phyloP scores from a whole-genome alignment of 352 stramenopile genomes.

The Phytopythium ostracodes region DNA sequence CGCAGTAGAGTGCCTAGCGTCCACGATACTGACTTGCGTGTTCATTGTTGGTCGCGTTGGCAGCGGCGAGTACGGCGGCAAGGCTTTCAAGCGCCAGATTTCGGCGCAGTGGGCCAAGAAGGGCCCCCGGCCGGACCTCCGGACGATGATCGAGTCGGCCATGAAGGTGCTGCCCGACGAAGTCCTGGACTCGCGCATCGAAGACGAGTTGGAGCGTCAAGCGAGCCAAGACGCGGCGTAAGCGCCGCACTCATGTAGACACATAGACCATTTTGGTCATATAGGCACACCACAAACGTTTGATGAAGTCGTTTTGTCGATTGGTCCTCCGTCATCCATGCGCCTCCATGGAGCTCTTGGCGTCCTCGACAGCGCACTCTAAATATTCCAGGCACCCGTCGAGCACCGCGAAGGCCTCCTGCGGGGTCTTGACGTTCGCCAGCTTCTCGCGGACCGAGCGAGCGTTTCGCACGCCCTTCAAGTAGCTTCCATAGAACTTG shows the following conservation, averaged over 20 bases:
- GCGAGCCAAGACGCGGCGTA: constrained; percentile 12
- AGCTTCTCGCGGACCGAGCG: constrained; percentile 65
- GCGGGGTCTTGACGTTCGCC: constrained; percentile 27
- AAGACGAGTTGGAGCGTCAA: constrained; percentile 45
- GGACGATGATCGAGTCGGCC: constrained; percentile 70
- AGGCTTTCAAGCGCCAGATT: constrained; percentile 80
- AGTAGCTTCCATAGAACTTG: constrained; percentile 75
- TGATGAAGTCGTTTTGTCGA: too few relatives aligned
- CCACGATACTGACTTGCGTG: not conserved
- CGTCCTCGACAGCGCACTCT: not conserved
- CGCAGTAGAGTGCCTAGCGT: too few relatives aligned
- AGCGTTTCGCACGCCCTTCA: constrained; percentile 70
- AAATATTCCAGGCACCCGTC: constrained; percentile 46
- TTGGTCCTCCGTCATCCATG: not conserved
- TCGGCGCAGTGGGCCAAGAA: constrained; percentile 64
- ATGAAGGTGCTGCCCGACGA: constrained; percentile 65
- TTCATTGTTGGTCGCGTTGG: not conserved
- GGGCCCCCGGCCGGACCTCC: constrained; percentile 53
- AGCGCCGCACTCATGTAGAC: not conserved
- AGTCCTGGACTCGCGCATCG: constrained; percentile 62
- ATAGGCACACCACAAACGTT: too few relatives aligned
- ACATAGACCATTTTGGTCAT: not conserved
- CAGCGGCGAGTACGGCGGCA: constrained; percentile 72
- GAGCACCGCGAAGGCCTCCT: constrained; percentile 58
- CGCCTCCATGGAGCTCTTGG: not conserved